Evolutionary conservation across 1,284 basidiomycete genomes (phyloP).

Genomic region (Flammula alnicola): DNA sequence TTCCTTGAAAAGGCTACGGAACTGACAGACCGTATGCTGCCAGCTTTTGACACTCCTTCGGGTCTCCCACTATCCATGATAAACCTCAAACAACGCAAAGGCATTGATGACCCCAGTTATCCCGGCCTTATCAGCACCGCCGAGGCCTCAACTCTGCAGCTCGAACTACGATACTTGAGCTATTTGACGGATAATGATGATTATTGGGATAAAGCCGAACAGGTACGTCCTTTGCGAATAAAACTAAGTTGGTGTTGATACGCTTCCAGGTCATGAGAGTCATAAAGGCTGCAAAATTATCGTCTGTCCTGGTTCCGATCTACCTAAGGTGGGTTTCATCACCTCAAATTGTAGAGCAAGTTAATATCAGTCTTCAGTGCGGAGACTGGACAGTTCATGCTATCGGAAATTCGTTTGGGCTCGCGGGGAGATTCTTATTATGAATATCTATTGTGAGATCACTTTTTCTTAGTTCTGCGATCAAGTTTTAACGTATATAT

Average conservation of each 20-base stretch:
- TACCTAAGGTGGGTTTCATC: constrained; percentile 63
- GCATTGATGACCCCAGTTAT: constrained; percentile 69
- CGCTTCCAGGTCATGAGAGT: constrained; percentile 52
- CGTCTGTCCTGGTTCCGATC: constrained; percentile 76
- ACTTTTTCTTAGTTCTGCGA: not conserved
- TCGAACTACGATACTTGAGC: constrained; percentile 88
- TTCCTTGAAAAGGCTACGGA: constrained; percentile 80
- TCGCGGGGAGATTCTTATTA: constrained; percentile 91
- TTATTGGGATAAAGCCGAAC: constrained; percentile 87
- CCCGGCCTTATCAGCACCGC: constrained; percentile 80
- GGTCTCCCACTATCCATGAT: constrained; percentile 82
- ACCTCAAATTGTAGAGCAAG: not conserved
- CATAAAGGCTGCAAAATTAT: constrained; percentile 54
- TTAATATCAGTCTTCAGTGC: constrained; percentile 44
- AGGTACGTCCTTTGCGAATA: constrained; percentile 41
- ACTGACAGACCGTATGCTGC: constrained; percentile 81
- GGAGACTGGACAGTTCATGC: constrained; percentile 68
- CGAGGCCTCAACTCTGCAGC: constrained; percentile 82
- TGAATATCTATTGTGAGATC: constrained; percentile 77
- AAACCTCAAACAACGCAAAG: constrained; percentile 71
- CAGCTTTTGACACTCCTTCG: constrained; percentile 80
- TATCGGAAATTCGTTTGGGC: constrained; percentile 83
- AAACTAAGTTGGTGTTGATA: not conserved
- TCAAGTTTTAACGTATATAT: not conserved
- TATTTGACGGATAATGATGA: constrained; percentile 73